Evolutionary conservation across 2,329 filamentous ascomycete species (phyloP), one percentile per base, ranked within the genome.

Genomic region (Pseudonectria foliicola): DNA sequence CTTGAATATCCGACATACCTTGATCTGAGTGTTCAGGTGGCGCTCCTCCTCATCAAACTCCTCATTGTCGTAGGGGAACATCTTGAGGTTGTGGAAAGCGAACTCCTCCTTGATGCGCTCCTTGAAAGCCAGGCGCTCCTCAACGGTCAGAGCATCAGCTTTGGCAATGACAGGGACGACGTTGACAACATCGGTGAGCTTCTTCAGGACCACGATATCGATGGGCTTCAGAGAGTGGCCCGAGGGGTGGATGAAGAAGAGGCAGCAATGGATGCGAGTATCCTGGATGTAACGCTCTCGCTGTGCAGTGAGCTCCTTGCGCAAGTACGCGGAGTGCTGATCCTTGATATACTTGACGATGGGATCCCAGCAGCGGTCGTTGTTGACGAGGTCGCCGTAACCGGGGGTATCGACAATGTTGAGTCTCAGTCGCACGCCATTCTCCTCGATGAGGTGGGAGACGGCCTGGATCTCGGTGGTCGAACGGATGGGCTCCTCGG

Each of bases 311-410:
- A 98, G 87, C 68, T 98, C 92, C 77, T 98, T 98, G 67, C 92
- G 86, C 54, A 98, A 80, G 72, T 96, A 98, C 56, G 92, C 90
- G 34, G 88, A 95, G 75, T 98, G 92, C 74, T 98, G 92, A 68
- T 98, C 92, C 77, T 98, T 98, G 77, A 98, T 98, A 71, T 98
- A 98, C 75, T 98, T 98, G 75, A 98, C 90, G 63, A 98, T 98
- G 46, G 92, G 92, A 62, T 98, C 92, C 92, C 92, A 98, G 81
- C 92, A 98, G 76, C 92, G 85, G 71, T 98, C 92, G 67, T 98
- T 98, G 79, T 98, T 98, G 67, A 98, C 92, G 60, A 95, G 80
- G 59, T 98, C 92, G 59, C 92, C 92, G 59, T 98, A 98, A 48
- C 92, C 92, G 46, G 92, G 92, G 46, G 92, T 98, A 63, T 98